Base-by-base conservation (phyloP, 2,329 filamentous ascomycete genomes). In the Pseudohalonectria lignicola region DNA sequence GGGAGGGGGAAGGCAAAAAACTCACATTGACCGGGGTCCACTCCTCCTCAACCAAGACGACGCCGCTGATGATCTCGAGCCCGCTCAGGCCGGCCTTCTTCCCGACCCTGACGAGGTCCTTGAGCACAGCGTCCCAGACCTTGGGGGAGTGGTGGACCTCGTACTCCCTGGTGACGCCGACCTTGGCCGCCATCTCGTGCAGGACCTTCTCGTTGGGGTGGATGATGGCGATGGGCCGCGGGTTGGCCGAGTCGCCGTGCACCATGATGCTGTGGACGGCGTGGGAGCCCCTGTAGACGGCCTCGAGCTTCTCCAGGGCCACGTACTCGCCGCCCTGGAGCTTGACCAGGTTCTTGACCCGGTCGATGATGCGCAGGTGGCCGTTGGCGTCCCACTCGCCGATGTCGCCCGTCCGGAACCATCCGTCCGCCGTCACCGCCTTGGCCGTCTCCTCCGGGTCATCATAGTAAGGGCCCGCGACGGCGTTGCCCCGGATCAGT, bases 341-440 rank as follows among this genome's bases (percentile, higher is more conserved):
- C 78, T 96, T 96, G 61, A 96, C 85, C 40, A 96, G 69, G 63
- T 96, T 96, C 79, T 96, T 96, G 76, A 94, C 88, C 49, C 90
- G 86, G 60, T 96, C 90, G 54, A 96, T 88, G 56, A 96, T 81
- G 49, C 71, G 76, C 47, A 96, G 63, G 57, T 94, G 84, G 31
- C 90, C 90, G 44, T 81, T 71, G 32, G 66, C 56, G 59, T 90
- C 80, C 52, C 90, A 92, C 57, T 95, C 85, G 51, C 90, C 90
- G 57, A 96, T 92, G 53, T 96, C 90, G 43, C 90, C 90, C 13
- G 87, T 94, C 72, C 83, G 90, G 74, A 96, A 96, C 92, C 92
- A 96, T 36, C 86, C 86, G 51, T 94, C 92, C 3, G 76, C 59
- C 1, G 84, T 87, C 45, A 90, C 73, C 5, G 82, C 71, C 55